Conservation (phyloP, 352 stramenopile genomes). For the Thalassiosira oceanica region DNA sequence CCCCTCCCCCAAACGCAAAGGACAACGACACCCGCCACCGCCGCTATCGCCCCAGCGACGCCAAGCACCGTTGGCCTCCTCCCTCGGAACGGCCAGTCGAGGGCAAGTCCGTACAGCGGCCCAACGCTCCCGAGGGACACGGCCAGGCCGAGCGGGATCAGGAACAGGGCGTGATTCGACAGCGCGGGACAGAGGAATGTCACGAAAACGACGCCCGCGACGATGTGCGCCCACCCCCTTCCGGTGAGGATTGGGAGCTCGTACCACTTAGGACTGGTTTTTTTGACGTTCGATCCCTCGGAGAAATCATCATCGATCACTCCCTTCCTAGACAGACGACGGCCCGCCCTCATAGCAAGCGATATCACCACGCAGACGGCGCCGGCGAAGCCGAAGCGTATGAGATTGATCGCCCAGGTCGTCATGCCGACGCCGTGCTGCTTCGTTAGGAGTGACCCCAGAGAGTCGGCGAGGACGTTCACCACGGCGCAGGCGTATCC, state of each 20-base stretch:
- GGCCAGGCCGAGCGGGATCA: slow-evolving; percentile 65
- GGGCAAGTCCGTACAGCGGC: slow-evolving; percentile 66
- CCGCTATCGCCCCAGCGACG: slow-evolving; percentile 42
- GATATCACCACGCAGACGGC: slow-evolving; percentile 54
- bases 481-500: slow-evolving; percentile 59
- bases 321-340: too few species aligned
- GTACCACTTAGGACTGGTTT: slow-evolving; percentile 44
- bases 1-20: slow-evolving; percentile 38
- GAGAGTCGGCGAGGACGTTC: slow-evolving; percentile 76
- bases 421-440: slow-evolving; percentile 64
- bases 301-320: too few species aligned
- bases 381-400: slow-evolving; percentile 78
- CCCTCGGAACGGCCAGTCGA: slow-evolving; percentile 54
- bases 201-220: slow-evolving; percentile 58
- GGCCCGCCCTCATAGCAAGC: slow-evolving; percentile 20
- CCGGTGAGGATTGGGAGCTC: slow-evolving; percentile 44
- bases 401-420: slow-evolving; percentile 78
- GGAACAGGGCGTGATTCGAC: slow-evolving; percentile 77
- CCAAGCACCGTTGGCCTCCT: slow-evolving; percentile 37
- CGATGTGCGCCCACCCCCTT: slow-evolving; percentile 51
- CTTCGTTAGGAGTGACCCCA: slow-evolving; percentile 73
- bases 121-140: slow-evolving; percentile 66
- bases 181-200: slow-evolving; percentile 71
- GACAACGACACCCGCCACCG: slow-evolving; percentile 61
- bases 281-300: too few species aligned